Evolutionary conservation across 73 alveolate species (phyloP), one percentile per base, ranked within the genome.

Genomic region (Strombidium stylifer): DNA sequence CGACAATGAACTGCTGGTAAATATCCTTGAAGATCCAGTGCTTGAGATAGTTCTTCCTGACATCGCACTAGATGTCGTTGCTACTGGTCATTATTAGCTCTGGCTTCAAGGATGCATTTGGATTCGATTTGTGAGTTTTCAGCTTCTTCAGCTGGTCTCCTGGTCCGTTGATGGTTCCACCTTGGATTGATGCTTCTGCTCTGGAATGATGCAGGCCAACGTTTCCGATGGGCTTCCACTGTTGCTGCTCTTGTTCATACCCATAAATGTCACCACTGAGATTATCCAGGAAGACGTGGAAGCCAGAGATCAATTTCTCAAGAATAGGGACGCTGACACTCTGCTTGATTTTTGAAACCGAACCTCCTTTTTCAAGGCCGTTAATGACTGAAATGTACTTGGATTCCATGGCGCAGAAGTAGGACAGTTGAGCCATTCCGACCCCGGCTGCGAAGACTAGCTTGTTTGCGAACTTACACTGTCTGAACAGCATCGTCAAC

Each of bases 211-310:
- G 99, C 49, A 94, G 58, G 24, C 99, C 99, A 36, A 84, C 85
- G 77, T 94, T 94, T 56, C 96, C 96, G 36, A 71, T 52, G 2
- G 97, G 95, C 19, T 83, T 81, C 99, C 99, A 94, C 45, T 76
- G 75, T 11, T 83, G 75, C 10, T 67, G 80, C 36, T 74, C 91
- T 32, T 73, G 57, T 27, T 81, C 73, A 66, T 86, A 94, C 41
- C 82, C 91, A 57, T 90, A 79, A 31, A 64, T 83, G 74, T 94
- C 99, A 2, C 99, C 99, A 56, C 95, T 90, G 21, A 85, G 82
- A 59, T 81, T 89, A 56, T 94, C 99, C 49, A 94, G 77, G 71
- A 90, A 94, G 28, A 82, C 89, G 44, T 90, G 85, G 52, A n/a
- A n/a, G n/a, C n/a, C n/a, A n/a, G n/a, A n/a, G n/a, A n/a, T n/a